Conservation (phyloP, 257 asterid genomes). For the Scutellaria galericulata region DNA sequence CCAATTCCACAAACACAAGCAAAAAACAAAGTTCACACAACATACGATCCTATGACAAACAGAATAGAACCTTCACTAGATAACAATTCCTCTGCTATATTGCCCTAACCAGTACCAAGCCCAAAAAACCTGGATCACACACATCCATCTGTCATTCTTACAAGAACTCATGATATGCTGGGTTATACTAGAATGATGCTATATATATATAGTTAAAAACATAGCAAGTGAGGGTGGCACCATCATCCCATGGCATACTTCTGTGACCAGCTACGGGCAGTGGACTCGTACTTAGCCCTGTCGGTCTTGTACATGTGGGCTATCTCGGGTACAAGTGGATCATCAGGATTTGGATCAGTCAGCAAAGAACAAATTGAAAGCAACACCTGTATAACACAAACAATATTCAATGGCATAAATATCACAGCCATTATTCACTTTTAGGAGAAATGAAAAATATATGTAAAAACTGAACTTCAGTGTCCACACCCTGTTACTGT, state of each 20-base stretch:
- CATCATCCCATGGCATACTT: slow-evolving; percentile 46
- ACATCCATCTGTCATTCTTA: slow-evolving; percentile 22
- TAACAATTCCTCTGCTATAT: no score
- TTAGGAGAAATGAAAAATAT: no score
- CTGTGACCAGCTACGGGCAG: slow-evolving; percentile 51
- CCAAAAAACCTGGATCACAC: slow-evolving; percentile 22
- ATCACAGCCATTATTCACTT: neutral
- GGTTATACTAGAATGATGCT: neutral
- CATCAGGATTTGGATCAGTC: slow-evolving; percentile 50
- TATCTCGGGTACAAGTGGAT: slow-evolving; percentile 51
- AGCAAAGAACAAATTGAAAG: slow-evolving; percentile 48
- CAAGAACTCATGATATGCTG: neutral
- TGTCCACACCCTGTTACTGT: no score
- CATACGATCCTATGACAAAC: neutral
- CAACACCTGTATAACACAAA: slow-evolving; percentile 38
- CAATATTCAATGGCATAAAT: neutral
- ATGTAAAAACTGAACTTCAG: no score
- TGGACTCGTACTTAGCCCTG: slow-evolving; percentile 43
- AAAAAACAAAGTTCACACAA: slow-evolving; percentile 32
- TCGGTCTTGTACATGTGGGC: slow-evolving; percentile 55
- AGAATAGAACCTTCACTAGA: slow-evolving; percentile 12
- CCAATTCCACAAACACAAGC: slow-evolving; percentile 10
- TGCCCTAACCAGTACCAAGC: neutral
- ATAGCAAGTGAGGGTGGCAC: neutral
- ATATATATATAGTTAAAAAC: neutral